Percentiles rank a stretch among this genome's conserved stretches.
Evolutionary conservation across 2,329 filamentous ascomycete genomes (phyloP).

Genomic region (Neopestalotiopsis sp.): DNA sequence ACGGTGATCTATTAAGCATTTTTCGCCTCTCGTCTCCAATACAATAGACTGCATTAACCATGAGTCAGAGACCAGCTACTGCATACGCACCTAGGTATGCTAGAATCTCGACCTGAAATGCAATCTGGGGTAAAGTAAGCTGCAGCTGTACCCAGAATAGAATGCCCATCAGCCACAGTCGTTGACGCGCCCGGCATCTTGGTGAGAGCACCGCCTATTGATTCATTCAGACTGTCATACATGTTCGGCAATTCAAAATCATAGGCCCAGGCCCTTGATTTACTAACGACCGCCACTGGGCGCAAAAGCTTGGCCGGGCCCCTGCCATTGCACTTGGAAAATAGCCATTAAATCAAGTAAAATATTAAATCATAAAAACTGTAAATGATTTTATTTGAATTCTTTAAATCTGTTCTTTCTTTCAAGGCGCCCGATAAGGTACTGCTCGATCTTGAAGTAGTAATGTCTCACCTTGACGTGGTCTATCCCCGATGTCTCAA

Average conservation of each 20-base stretch:
- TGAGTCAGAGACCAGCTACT: background rate
- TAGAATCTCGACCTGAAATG: background rate
- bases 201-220: background rate
- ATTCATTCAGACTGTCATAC: background rate
- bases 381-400: background rate
- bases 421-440: background rate
- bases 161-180: too few relatives aligned
- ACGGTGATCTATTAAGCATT: background rate
- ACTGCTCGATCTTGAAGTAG: background rate
- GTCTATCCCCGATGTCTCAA: background rate
- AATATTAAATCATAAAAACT: background rate
- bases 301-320: too few relatives aligned
- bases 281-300: too few relatives aligned
- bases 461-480: slow-evolving; percentile 3
- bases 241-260: background rate
- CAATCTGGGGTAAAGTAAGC: too few relatives aligned
- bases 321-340: too few relatives aligned
- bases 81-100: background rate
- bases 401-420: background rate
- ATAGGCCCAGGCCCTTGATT: too few relatives aligned
- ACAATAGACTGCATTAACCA: background rate
- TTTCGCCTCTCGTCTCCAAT: background rate
- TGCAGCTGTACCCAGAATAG: too few relatives aligned
- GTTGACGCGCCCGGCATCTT: too few relatives aligned
- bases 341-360: background rate